Evolutionary conservation across 257 asterid genomes (phyloP), one percentile per base, ranked within the genome.

Genomic region (Rehmannia glutinosa): DNA sequence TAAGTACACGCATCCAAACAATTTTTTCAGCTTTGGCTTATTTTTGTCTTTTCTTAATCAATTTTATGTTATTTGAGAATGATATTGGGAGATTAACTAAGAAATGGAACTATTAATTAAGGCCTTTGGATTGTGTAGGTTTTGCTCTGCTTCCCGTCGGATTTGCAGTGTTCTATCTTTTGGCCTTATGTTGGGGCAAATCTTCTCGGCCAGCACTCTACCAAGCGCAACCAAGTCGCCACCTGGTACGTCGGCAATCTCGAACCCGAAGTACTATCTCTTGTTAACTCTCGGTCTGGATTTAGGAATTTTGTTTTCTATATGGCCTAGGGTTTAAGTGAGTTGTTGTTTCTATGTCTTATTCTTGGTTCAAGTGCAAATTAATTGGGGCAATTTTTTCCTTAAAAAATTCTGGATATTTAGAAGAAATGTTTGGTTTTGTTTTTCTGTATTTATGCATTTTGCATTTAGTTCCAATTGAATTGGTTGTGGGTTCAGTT

Each of bases 211-310:
- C 98, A 92, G 80, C 98, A 92, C 79, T 80, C 97, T 35, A 96
- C 96, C 69, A 97, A 92, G 86, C 91, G 96, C 72, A 92, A 92
- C 87, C 96, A 90, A 67, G 97, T 87, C 62, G 95, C 98, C 74
- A 92, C 98, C 77, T 91, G 91, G 36, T 90, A 90, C 76, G 97
- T 87, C 64, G 97, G 98, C 71, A 92, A 87, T 66, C 96, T 92
- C 66, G 97, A 92, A 60, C 79, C 89, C 68, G 87, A 84, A 62
- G 97, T 84, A 78, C 28, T 30, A 3, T 24, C 57, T 49, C 59
- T 27, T 49, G 3, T 6, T 28, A 25, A 17, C 27, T 6, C 45
- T 59, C 57, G 2, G 39, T 51, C 51, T 56, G 67, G 65, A 55
- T 77, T 62, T 68, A 33, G 28, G 43, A 42, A 11, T 15, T 45